These are phyloP conservation scores for Colletotrichum abscissum DNA, from an alignment of 2,329 filamentous ascomycete genomes.

Conservation along the genomic window DNA sequence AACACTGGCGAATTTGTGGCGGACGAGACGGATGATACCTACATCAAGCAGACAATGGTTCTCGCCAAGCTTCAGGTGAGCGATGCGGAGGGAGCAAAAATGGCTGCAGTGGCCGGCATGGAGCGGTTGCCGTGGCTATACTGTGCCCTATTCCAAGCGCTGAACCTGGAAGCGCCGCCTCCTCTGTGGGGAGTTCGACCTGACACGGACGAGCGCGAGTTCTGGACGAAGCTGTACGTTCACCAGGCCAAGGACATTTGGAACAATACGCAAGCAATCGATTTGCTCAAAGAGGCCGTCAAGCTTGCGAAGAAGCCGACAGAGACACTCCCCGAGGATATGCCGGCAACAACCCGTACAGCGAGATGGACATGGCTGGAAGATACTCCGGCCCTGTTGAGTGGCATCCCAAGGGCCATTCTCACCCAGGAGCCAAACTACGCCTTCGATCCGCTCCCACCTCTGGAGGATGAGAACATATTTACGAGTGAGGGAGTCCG, in stretches of 20 bases:
- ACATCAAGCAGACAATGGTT: constrained; percentile 81
- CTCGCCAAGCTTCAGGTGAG: constrained; percentile 81
- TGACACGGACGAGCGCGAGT: constrained; percentile 68
- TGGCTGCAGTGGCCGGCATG: constrained; percentile 75
- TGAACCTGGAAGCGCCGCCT: constrained; percentile 82
- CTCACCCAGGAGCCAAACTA: constrained; percentile 75
- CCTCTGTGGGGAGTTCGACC: constrained; percentile 84
- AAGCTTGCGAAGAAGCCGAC: constrained; percentile 61
- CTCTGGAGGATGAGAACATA: constrained; percentile 65
- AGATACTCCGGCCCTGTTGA: constrained; percentile 77
- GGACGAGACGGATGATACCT: constrained; percentile 61
- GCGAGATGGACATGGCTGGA: constrained; percentile 84
- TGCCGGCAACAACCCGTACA: constrained; percentile 58
- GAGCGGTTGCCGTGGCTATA: constrained; percentile 86
- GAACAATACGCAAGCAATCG: constrained; percentile 79
- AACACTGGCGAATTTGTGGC: constrained; percentile 56
- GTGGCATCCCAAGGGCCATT: constrained; percentile 73
- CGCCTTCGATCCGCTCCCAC: constrained; percentile 86
- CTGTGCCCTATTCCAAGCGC: constrained; percentile 80
- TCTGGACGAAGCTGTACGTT: constrained; percentile 82
- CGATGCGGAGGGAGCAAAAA: constrained; percentile 69
- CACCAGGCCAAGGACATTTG: constrained; percentile 83
- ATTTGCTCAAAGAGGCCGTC: constrained; percentile 77
- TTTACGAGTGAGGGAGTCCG: constrained; percentile 57
- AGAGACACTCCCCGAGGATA: constrained; percentile 52